These are phyloP conservation scores for Hypoxylon sp. DNA, from an alignment of 2,329 filamentous ascomycete genomes.

Conservation along the genomic window DNA sequence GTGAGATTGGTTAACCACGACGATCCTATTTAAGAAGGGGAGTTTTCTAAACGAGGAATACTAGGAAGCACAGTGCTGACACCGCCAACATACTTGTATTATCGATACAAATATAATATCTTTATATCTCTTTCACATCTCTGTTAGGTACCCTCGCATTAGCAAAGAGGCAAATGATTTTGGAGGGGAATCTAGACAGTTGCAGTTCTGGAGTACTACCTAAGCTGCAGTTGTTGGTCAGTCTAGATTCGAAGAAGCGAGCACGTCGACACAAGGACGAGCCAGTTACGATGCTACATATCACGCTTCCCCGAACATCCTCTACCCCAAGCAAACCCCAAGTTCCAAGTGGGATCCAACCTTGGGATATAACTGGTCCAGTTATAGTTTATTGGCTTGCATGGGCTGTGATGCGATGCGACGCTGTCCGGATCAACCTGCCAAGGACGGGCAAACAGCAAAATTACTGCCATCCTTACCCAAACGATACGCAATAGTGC, in stretches of 20 bases:
- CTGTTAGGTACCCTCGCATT: slow-evolving; percentile 26
- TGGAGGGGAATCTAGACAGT: neutral
- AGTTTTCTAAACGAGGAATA: slow-evolving; percentile 20
- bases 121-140: neutral
- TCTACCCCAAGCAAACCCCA: slow-evolving; percentile 1
- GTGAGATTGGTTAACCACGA: slow-evolving; percentile 43
- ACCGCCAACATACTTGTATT: slow-evolving; percentile 3
- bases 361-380: slow-evolving; percentile 27
- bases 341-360: slow-evolving; percentile 18
- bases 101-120: slow-evolving; percentile 11
- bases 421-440: slow-evolving; percentile 52
- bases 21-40: slow-evolving; percentile 39
- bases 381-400: slow-evolving; percentile 37
- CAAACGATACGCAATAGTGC: slow-evolving; percentile 42
- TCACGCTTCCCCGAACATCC: neutral
- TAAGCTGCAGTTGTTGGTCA: slow-evolving; percentile 23
- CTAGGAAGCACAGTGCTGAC: neutral
- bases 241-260: slow-evolving; percentile 31
- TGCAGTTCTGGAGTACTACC: slow-evolving; percentile 8
- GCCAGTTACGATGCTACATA: neutral
- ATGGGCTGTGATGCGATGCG: slow-evolving; percentile 36
- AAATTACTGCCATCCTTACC: slow-evolving; percentile 32
- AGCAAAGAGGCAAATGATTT: slow-evolving; percentile 19
- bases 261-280: neutral
- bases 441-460: slow-evolving; percentile 48